phyloP scores from a whole-genome alignment of 176 grass and related monocot genomes.

The Luzula sylvatica region DNA sequence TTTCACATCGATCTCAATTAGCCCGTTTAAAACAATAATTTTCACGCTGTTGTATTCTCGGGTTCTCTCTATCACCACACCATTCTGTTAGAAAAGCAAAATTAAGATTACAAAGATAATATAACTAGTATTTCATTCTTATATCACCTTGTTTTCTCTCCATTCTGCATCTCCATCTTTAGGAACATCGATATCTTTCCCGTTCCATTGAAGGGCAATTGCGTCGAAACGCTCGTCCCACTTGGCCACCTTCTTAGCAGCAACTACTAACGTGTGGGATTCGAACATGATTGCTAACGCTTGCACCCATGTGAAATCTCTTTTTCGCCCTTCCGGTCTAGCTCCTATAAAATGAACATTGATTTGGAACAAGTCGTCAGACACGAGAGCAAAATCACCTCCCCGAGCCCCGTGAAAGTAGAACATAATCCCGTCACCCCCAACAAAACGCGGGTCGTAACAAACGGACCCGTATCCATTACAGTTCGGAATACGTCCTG shows the following conservation, averaged over 20 bases:
- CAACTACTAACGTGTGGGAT: constrained; percentile 27
- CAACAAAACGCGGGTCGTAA: constrained; percentile 36
- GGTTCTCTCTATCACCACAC: constrained; percentile 19
- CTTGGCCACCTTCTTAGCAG: constrained; percentile 22
- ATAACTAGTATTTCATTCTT: neutral
- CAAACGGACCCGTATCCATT: constrained; percentile 35
- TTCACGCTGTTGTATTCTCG: constrained; percentile 20
- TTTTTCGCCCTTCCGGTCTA: constrained; percentile 6
- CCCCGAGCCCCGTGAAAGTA: constrained; percentile 33
- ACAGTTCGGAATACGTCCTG: constrained; percentile 30
- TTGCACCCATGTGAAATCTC: constrained; percentile 45
- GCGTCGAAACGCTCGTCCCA: constrained; percentile 31
- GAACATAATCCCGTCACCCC: constrained; percentile 39
- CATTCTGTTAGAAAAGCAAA: neutral
- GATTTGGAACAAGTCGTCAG: constrained; percentile 38
- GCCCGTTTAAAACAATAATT: constrained; percentile 4
- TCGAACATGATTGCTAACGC: constrained; percentile 35
- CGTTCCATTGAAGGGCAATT: constrained; percentile 23
- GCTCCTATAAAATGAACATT: constrained; percentile 42
- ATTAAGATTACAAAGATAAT: too few species aligned
- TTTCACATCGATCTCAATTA: constrained; percentile 16
- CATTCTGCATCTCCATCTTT: constrained; percentile 26
- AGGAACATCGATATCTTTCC: constrained; percentile 17
- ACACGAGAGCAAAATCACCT: constrained; percentile 33
- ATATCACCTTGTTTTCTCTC: neutral